Evolutionary conservation across 2,329 filamentous ascomycete species (phyloP).

Genomic region (Lecanosticta acicola): DNA sequence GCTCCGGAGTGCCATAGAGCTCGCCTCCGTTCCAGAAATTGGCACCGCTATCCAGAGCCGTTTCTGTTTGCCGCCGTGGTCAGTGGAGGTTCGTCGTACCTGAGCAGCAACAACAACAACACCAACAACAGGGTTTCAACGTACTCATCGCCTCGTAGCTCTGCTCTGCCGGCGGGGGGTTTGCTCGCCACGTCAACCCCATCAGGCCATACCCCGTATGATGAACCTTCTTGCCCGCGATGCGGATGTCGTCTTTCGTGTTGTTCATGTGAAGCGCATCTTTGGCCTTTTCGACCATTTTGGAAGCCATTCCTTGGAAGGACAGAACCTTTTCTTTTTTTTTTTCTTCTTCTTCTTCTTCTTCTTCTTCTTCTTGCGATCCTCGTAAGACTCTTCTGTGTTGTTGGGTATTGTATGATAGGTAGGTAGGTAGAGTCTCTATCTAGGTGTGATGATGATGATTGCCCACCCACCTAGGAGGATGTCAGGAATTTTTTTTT

Average conservation of each 20-base stretch:
- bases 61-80: conserved; percentile 6
- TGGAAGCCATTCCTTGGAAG: conserved; percentile 18
- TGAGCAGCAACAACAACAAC: background rate
- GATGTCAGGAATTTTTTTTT: no score
- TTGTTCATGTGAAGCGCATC: conserved; percentile 19
- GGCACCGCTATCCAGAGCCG: conserved; percentile 31
- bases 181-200: conserved; percentile 45
- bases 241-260: conserved; percentile 13
- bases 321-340: no score
- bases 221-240: conserved; percentile 23
- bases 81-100: no score
- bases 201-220: conserved; percentile 45
- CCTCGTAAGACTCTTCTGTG: no score
- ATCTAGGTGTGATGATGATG: no score
- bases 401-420: no score
- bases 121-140: background rate
- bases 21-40: conserved; percentile 49
- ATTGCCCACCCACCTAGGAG: no score
- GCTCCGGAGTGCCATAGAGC: conserved; percentile 43
- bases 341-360: no score
- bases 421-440: no score
- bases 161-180: conserved; percentile 35
- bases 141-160: conserved; percentile 41
- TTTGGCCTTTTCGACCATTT: conserved; percentile 28
- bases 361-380: no score